A percentile compares a stretch with the other conserved stretches of the same genome.
These are phyloP conservation scores for Penicillium waksmanii DNA, from an alignment of 495 filamentous ascomycete species.

Conservation along the genomic window DNA sequence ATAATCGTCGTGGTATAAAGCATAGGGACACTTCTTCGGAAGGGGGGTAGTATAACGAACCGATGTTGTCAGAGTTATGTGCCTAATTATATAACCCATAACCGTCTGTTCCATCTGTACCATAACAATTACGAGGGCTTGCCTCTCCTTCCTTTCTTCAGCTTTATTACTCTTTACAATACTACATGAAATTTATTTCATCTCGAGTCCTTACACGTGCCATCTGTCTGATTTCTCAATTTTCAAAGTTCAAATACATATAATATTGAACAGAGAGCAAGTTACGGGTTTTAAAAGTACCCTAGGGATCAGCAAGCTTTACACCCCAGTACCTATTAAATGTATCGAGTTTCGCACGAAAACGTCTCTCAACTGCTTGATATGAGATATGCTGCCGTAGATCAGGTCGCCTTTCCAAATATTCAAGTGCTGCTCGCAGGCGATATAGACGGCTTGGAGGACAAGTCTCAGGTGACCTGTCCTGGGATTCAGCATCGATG, in stretches of 20 bases:
- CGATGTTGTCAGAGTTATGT: no score
- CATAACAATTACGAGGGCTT: no score
- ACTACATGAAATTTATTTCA: no score
- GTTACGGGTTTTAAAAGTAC: not conserved
- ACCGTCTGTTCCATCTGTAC: no score
- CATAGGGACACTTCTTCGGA: no score
- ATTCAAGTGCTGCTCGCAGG: slow-evolving; percentile 2
- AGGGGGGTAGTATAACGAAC: no score
- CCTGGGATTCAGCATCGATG: slow-evolving; percentile 4
- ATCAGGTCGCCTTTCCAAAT: not conserved
- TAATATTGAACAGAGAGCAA: not conserved
- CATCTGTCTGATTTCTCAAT: not conserved
- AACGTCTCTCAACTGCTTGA: not conserved
- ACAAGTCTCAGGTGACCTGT: not conserved
- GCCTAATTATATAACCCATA: no score
- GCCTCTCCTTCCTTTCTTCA: no score
- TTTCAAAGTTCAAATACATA: not conserved
- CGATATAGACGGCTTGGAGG: slow-evolving; percentile 13
- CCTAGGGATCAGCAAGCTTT: not conserved
- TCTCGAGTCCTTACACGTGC: no score
- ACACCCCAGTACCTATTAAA: slow-evolving; percentile 8
- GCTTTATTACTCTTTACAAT: no score
- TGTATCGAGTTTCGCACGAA: slow-evolving; percentile 5
- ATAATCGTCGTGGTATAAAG: no score
- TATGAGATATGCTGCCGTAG: not conserved